Conservation (phyloP, 768 basidiomycete species). For the Tylopilus vinaceipallidus region DNA sequence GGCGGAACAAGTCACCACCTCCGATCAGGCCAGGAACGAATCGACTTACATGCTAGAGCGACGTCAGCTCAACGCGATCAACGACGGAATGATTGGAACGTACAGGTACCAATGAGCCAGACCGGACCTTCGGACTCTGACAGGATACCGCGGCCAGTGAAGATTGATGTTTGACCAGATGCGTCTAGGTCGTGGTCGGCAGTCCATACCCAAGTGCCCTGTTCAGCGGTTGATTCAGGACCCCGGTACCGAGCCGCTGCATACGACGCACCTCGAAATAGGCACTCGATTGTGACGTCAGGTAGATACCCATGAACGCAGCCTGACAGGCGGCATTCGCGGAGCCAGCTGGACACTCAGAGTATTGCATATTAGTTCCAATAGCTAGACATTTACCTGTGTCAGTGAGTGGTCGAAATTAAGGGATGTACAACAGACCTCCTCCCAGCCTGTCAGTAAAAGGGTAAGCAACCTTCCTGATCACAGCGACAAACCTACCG, state of each 20-base stretch:
- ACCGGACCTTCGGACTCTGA: slow-evolving; percentile 75
- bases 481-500: slow-evolving; percentile 26
- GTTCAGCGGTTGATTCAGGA: not conserved
- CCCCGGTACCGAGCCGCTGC: not conserved
- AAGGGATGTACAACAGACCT: slow-evolving; percentile 7
- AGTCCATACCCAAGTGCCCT: slow-evolving; percentile 80
- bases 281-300: slow-evolving; percentile 50
- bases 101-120: slow-evolving; percentile 72
- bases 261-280: slow-evolving; percentile 55
- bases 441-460: slow-evolving; percentile 25
- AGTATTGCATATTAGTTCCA: slow-evolving; percentile 50
- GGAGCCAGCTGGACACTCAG: slow-evolving; percentile 42
- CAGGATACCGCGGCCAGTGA: slow-evolving; percentile 67
- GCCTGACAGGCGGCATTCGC: slow-evolving; percentile 50
- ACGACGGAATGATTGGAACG: slow-evolving; percentile 3
- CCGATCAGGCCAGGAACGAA: not conserved
- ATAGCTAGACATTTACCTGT: slow-evolving; percentile 34
- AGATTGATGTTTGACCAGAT: slow-evolving; percentile 56
- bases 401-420: too few relatives aligned
- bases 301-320: slow-evolving; percentile 63
- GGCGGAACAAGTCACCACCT: not conserved
- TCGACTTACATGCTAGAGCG: slow-evolving; percentile 25
- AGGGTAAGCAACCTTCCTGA: too few relatives aligned
- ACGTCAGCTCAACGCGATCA: too few relatives aligned
- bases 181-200: slow-evolving; percentile 67